These are phyloP conservation scores for Termitomyces sp. DNA, from an alignment of 768 basidiomycete species.

Conservation along the genomic window DNA sequence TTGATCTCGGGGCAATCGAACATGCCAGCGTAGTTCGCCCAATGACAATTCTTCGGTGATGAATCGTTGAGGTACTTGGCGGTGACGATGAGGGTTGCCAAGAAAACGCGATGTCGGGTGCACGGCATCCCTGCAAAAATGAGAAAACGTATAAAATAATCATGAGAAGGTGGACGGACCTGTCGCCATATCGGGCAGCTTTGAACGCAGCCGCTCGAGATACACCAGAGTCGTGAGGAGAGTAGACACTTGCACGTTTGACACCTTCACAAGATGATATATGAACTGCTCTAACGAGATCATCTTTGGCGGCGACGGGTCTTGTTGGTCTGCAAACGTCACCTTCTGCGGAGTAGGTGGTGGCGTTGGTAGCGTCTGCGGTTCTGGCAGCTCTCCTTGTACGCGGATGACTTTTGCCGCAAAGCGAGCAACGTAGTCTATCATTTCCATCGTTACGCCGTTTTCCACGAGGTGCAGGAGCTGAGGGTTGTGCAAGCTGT, in stretches of 20 bases:
- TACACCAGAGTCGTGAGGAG: conserved; percentile 89
- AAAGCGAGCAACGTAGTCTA: conserved; percentile 79
- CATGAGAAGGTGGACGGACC: conserved; percentile 46
- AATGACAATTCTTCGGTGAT: conserved; percentile 94
- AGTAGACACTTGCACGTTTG: conserved; percentile 89
- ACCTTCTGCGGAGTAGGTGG: conserved; percentile 62
- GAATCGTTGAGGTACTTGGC: conserved; percentile 97
- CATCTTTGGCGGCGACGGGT: conserved; percentile 27
- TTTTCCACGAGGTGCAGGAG: conserved; percentile 77
- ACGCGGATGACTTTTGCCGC: conserved; percentile 73
- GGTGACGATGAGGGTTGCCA: conserved; percentile 92
- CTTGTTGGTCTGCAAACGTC: conserved; percentile 30
- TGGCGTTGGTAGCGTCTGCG: conserved; percentile 54
- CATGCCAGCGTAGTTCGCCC: conserved; percentile 73
- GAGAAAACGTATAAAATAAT: conserved; percentile 1
- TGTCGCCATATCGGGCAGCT: conserved; percentile 80
- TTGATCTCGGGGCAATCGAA: conserved; percentile 84
- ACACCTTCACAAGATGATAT: conserved; percentile 68
- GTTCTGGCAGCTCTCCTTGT: conserved; percentile 44
- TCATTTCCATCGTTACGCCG: conserved; percentile 82
- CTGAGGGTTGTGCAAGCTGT: conserved; percentile 72
- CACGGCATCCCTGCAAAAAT: conserved; percentile 70
- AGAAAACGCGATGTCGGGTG: conserved; percentile 92
- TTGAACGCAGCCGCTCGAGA: conserved; percentile 80
- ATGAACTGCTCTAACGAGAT: conserved; percentile 86